Evolutionary conservation across 2,329 filamentous ascomycete species (phyloP).

Genomic region (Aspergillus vadensis): DNA sequence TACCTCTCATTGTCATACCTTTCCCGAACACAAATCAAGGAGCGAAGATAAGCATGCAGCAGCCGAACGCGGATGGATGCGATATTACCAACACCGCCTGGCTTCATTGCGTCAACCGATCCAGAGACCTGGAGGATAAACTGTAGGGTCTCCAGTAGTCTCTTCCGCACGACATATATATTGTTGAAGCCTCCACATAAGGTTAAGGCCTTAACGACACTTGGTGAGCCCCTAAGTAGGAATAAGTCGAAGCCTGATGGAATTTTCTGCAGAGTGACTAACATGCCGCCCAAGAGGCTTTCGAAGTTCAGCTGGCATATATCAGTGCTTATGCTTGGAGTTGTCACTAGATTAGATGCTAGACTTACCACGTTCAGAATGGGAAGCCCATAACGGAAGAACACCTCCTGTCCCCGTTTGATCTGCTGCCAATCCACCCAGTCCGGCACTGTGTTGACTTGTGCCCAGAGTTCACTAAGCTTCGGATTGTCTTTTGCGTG

Average conservation of each 20-base stretch:
- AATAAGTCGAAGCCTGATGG: neutral
- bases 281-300: conserved; percentile 35
- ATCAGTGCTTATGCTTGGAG: neutral
- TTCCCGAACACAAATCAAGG: conserved; percentile 58
- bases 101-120: conserved; percentile 65
- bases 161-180: conserved; percentile 63
- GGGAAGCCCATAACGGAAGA: conserved; percentile 73
- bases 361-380: conserved; percentile 56
- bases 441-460: conserved; percentile 66
- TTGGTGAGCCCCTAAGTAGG: conserved; percentile 59
- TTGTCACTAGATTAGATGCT: neutral
- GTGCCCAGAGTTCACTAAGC: conserved; percentile 62
- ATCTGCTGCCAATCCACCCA: conserved; percentile 83
- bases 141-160: conserved; percentile 73
- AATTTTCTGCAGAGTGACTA: conserved; percentile 1
- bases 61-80: conserved; percentile 69
- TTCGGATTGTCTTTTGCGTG: conserved; percentile 60
- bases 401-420: conserved; percentile 71
- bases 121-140: conserved; percentile 72
- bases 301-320: conserved; percentile 31
- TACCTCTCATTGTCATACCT: conserved; percentile 59
- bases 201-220: conserved; percentile 72
- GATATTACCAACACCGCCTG: conserved; percentile 66
- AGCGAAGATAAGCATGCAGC: conserved; percentile 67
- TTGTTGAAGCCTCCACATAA: conserved; percentile 69